Evolutionary conservation across 1,284 basidiomycete species (phyloP), one percentile per base, ranked within the genome.

Genomic region (Trichosporon coremiiforme): DNA sequence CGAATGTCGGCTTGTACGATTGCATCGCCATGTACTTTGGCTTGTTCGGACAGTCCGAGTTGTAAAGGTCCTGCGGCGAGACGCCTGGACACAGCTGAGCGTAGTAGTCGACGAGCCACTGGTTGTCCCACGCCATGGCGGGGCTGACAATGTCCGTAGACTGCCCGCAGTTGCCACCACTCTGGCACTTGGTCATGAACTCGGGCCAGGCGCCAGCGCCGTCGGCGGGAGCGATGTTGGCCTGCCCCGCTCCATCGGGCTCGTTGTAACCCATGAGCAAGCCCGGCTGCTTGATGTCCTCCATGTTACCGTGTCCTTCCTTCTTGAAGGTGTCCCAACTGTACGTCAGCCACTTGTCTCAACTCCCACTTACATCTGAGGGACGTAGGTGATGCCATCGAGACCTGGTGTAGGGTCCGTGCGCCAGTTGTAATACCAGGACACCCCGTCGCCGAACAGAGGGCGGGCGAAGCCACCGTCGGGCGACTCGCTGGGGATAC

Each of bases 21-120:
- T 45, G 41, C 41, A 45, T 45, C 17, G 41, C 41, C 41, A 45
- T 45, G 41, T 45, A 45, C 41, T 45, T 45, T 15, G 41, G 41
- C 41, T 45, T 45, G 41, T 45, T 4, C 17, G 15, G 17, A 15
- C 41, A 45, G 17, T 17, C 17, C 17, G 41, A 45, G 41, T 8
- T 45, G 41, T 45, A 8, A 4, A 45, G 41, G 4, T 45, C 41
- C 17, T 45, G 41, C 17, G 41, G 41, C 17, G 15, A 17, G 17
- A 45, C 17, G 41, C 41, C 41, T 5, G 41, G 41, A 8, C 41
- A 45, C 17, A 45, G 41, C 41, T n/a, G 3, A 12, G 17, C 41
- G 41, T 45, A 45, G 41, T 45, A 45, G 41, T 45, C 41, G 41
- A 45, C 41, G 41, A 45, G 41, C 41, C 41, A 45, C 41, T 45